Conservation (phyloP, 2,329 filamentous ascomycete species). For the Arachnomyces sp. region DNA sequence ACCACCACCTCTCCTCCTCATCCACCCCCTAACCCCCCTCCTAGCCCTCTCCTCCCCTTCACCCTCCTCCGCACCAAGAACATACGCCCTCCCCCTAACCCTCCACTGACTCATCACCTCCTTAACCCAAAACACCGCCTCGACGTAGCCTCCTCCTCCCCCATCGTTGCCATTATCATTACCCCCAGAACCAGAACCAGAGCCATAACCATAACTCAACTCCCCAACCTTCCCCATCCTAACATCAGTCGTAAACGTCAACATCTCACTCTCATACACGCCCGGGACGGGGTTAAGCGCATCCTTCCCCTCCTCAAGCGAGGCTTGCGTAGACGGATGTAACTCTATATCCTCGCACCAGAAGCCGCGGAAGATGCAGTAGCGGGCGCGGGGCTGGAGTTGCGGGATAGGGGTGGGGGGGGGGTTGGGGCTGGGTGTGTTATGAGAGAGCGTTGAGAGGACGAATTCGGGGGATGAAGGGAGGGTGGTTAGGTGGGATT, state of each 20-base stretch:
- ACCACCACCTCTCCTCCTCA: slow-evolving; percentile 36
- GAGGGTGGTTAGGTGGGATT: slow-evolving; percentile 1
- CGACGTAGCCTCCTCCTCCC: slow-evolving; percentile 62
- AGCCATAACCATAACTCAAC: slow-evolving; percentile 32
- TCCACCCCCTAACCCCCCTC: slow-evolving; percentile 53
- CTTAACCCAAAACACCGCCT: slow-evolving; percentile 74
- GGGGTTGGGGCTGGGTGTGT: no score
- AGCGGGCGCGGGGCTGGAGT: slow-evolving; percentile 57
- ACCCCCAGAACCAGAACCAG: slow-evolving; percentile 38
- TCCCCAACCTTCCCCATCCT: slow-evolving; percentile 78
- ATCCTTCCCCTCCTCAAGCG: neutral
- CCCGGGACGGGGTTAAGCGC: slow-evolving; percentile 49
- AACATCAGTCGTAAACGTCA: slow-evolving; percentile 77
- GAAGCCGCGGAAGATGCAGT: slow-evolving; percentile 78
- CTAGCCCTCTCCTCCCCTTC: slow-evolving; percentile 35
- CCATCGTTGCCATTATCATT: slow-evolving; percentile 41
- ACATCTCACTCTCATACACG: slow-evolving; percentile 66
- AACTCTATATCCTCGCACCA: slow-evolving; percentile 55
- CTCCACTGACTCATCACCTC: slow-evolving; percentile 73
- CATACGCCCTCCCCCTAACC: slow-evolving; percentile 64
- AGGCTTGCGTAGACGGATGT: slow-evolving; percentile 49
- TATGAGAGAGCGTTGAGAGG: slow-evolving; percentile 29
- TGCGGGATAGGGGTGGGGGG: no score
- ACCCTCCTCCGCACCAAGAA: slow-evolving; percentile 59
- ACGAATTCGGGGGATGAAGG: slow-evolving; percentile 15